These are phyloP conservation scores for Leccinum insolens DNA, from an alignment of 1,284 basidiomycete genomes.

Conservation along the genomic window DNA sequence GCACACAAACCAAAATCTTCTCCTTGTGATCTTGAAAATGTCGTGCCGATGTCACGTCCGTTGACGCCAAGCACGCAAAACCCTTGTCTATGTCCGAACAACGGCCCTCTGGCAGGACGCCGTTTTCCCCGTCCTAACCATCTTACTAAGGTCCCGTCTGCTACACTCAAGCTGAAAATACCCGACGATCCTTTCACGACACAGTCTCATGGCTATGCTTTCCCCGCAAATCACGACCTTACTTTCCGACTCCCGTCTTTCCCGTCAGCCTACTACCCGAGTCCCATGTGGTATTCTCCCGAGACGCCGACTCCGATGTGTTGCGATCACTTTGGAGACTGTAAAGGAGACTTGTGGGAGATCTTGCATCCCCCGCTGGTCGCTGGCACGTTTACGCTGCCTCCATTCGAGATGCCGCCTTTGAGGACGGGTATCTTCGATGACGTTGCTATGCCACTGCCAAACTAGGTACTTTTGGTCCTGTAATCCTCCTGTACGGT, in stretches of 20 bases:
- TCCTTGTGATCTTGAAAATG: slow-evolving; percentile 5
- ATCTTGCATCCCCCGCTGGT: slow-evolving; percentile 30
- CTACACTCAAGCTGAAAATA: not conserved
- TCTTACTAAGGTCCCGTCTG: slow-evolving; percentile 1
- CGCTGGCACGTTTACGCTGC: slow-evolving; percentile 20
- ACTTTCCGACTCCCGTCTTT: slow-evolving; percentile 22
- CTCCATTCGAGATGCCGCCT: slow-evolving; percentile 31
- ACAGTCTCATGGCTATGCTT: not conserved
- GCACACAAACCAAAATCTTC: not conserved
- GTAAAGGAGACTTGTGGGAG: slow-evolving; percentile 31
- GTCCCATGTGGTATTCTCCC: not conserved
- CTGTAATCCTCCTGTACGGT: not conserved
- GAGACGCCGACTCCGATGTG: slow-evolving; percentile 31
- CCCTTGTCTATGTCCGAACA: slow-evolving; percentile 20
- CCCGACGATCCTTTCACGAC: slow-evolving; percentile 28
- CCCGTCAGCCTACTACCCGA: not conserved
- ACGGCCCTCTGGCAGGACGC: slow-evolving; percentile 15
- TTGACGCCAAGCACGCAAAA: slow-evolving; percentile 27
- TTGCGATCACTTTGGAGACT: slow-evolving; percentile 29
- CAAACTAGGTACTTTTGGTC: slow-evolving; percentile 5
- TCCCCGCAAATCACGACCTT: slow-evolving; percentile 1
- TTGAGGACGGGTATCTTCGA: slow-evolving; percentile 23
- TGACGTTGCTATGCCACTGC: slow-evolving; percentile 1
- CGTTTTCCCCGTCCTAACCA: slow-evolving; percentile 15
- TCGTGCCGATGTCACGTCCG: slow-evolving; percentile 31